These are phyloP conservation scores for Solanum arcanum DNA, from an alignment of 257 asterid genomes.

Conservation along the genomic window DNA sequence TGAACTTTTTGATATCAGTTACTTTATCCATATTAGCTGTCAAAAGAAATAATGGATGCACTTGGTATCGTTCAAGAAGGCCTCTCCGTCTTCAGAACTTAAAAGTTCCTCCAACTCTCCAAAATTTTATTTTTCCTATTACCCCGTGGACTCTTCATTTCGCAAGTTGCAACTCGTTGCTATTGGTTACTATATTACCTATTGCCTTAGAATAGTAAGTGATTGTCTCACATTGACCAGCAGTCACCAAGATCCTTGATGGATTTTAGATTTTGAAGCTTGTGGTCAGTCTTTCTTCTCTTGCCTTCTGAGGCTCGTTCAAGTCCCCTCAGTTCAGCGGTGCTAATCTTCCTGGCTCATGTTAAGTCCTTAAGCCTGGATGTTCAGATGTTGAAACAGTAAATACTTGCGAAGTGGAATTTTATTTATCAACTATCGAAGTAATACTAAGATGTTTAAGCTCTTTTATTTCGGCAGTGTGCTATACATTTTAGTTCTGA, in stretches of 20 bases:
- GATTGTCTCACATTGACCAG: neutral
- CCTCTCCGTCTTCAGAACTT: neutral
- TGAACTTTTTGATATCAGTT: neutral
- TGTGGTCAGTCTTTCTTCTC: neutral
- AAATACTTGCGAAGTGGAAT: neutral
- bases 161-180: neutral
- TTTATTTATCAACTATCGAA: neutral
- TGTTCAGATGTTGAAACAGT: neutral
- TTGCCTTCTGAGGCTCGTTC: neutral
- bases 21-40: neutral
- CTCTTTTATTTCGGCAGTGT: slow-evolving; percentile 43
- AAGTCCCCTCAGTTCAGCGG: neutral
- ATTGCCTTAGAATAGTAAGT: neutral
- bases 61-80: neutral
- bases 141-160: neutral
- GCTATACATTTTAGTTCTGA: slow-evolving; percentile 85
- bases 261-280: neutral
- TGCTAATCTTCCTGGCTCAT: neutral
- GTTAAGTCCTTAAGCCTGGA: neutral
- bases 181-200: neutral
- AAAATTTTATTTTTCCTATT: neutral
- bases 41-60: neutral
- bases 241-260: neutral
- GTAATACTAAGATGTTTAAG: neutral
- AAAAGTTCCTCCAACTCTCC: neutral